Evolutionary conservation across 306 rosid genomes (phyloP).

Genomic region (Cajanus cajan): DNA sequence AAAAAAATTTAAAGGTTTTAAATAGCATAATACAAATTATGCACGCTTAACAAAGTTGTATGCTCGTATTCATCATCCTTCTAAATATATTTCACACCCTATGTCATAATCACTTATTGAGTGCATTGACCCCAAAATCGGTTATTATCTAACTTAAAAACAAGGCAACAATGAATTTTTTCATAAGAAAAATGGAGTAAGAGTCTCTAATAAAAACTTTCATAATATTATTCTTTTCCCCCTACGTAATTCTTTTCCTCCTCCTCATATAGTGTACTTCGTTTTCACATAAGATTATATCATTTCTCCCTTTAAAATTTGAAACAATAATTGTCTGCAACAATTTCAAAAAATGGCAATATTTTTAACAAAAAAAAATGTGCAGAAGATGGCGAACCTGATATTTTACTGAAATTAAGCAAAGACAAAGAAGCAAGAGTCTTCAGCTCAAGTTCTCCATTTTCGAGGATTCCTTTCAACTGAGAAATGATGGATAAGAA

Average conservation of each 20-base stretch:
- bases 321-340: background rate
- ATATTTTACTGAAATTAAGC: conserved; percentile 71
- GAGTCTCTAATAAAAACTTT: background rate
- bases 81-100: background rate
- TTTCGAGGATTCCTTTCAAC: conserved; percentile 50
- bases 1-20: conserved; percentile 9
- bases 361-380: background rate
- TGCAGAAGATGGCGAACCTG: conserved; percentile 52
- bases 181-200: background rate
- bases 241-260: no score
- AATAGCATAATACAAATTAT: background rate
- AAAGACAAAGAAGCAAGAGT: conserved; percentile 69
- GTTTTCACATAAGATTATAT: background rate
- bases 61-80: background rate
- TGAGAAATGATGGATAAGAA: conserved; percentile 50
- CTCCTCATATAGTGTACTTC: background rate
- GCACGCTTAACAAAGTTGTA: background rate
- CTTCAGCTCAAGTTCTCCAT: conserved; percentile 54
- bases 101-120: background rate
- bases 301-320: background rate
- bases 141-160: background rate
- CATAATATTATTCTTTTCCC: background rate
- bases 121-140: background rate
- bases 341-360: background rate
- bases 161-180: background rate